Evolutionary conservation across 495 filamentous ascomycete genomes (phyloP), one percentile per base, ranked within the genome.

Genomic region (Aspergillus asperescens): DNA sequence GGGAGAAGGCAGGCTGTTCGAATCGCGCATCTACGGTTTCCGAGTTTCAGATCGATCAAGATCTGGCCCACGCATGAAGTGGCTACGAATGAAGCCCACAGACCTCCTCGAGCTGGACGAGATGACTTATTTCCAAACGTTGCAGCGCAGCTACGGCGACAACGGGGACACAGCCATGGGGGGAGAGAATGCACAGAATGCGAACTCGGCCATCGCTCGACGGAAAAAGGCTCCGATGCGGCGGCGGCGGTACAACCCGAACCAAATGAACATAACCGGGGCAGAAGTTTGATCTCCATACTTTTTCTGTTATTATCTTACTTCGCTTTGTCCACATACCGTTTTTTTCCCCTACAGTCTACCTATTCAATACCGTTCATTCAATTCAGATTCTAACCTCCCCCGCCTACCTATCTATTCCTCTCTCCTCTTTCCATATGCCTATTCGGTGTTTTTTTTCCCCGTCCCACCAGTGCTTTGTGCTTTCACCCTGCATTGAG

Each of bases 21-120:
- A 96, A 61, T 89, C 92, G 46, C 87, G 85, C 46, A 97, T 98
- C 64, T 98, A 97, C 72, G 93, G 93, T 6, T 98, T 98, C 71
- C 80, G 87, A 34, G 94, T 98, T 24, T 87, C 87, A 1, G 93
- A 98, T 62, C 70, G 87, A 13, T 88, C 93, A 40, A 77, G 84
- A 48, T 87, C 86, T 6, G 93, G 93, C 4, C 93, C 93, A 16
- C 78, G 93, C 42, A 98, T 98, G 93, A 88, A 89, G 60, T 98
- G 93, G 93, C 75, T 98, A 58, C 81, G 93, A 55, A 82, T 85
- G 69, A 85, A 88, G 62, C 93, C 94, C 0, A 75, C 73, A 7
- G 83, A 96, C 58, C 74, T 96, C 38, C 78, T 69, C 15, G 85
- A 92, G 58, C 71, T 97, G 41, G 91, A 98, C 50, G 93, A 98